Conservation (phyloP, 805 yeast species). For the Zygosaccharomyces siamensis region DNA sequence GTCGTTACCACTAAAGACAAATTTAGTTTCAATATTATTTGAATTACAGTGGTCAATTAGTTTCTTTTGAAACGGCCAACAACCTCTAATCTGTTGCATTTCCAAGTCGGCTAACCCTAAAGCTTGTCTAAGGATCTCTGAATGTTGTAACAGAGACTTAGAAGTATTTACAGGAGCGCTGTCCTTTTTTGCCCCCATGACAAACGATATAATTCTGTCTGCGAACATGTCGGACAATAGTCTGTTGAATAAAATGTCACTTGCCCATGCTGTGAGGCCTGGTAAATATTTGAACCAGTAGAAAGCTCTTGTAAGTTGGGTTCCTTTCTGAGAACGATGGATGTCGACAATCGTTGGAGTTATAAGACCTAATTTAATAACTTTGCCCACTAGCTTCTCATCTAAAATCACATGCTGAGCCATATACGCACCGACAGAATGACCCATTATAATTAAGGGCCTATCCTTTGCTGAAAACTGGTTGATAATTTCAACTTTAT, state of each 20-base stretch:
- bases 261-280: constrained; percentile 28
- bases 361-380: constrained; percentile 51
- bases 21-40: constrained; percentile 42
- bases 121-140: constrained; percentile 48
- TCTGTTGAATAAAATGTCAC: constrained; percentile 19
- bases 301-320: constrained; percentile 26
- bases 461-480: constrained; percentile 24
- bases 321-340: constrained; percentile 43
- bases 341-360: constrained; percentile 70
- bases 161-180: constrained; percentile 41
- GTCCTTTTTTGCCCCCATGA: constrained; percentile 28
- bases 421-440: constrained; percentile 68
- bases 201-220: constrained; percentile 22
- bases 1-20: constrained; percentile 53
- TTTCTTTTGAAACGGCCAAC: constrained; percentile 47
- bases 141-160: constrained; percentile 38
- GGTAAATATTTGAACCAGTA: constrained; percentile 31
- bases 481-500: constrained; percentile 50
- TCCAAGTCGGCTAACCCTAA: constrained; percentile 57
- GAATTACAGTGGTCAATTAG: constrained; percentile 35
- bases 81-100: constrained; percentile 47
- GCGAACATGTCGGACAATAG: constrained; percentile 31
- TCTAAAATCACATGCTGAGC: constrained; percentile 46
- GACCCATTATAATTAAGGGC: constrained; percentile 46
- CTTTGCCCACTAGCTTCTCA: constrained; percentile 19